Percentiles rank a stretch among this genome's conserved stretches.
These are phyloP conservation scores for Sporothrix brasiliensis DNA, from an alignment of 2,329 filamentous ascomycete species.

Conservation along the genomic window DNA sequence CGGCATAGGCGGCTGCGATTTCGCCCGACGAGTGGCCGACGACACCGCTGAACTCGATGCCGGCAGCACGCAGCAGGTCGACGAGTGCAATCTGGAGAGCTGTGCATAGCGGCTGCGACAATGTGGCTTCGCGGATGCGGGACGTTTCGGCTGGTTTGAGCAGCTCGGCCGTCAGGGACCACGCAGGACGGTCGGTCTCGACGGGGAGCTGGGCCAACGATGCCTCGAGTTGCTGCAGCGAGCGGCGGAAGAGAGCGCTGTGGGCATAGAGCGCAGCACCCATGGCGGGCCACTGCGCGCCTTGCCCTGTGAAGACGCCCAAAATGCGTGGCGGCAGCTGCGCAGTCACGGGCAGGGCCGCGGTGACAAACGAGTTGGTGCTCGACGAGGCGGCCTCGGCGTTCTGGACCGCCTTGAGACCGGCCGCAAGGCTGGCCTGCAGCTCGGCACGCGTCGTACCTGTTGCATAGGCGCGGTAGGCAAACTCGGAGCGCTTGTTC, in stretches of 20 bases:
- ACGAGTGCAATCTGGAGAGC: conserved; percentile 55
- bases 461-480: conserved; percentile 41
- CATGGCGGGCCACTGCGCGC: conserved; percentile 39
- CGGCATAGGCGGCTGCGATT: conserved; percentile 50
- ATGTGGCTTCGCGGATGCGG: conserved; percentile 40
- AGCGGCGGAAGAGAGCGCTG: conserved; percentile 23
- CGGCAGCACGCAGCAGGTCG: conserved; percentile 40
- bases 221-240: conserved; percentile 30
- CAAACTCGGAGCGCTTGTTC: conserved; percentile 41
- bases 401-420: conserved; percentile 34
- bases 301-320: conserved; percentile 34
- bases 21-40: conserved; percentile 51
- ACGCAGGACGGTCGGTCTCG: conserved; percentile 29
- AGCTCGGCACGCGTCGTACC: conserved; percentile 37
- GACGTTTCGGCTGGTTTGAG: conserved; percentile 28
- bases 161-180: conserved; percentile 34
- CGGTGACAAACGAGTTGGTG: conserved; percentile 22
- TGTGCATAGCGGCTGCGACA: conserved; percentile 58
- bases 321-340: conserved; percentile 30
- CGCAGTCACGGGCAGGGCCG: conserved; percentile 18
- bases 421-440: conserved; percentile 37
- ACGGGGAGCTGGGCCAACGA: conserved; percentile 28
- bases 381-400: neutral
- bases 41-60: conserved; percentile 41
- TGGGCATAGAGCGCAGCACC: conserved; percentile 40